Base-by-base conservation (phyloP, 805 yeast species). In the Barnettozyma vustinii region DNA sequence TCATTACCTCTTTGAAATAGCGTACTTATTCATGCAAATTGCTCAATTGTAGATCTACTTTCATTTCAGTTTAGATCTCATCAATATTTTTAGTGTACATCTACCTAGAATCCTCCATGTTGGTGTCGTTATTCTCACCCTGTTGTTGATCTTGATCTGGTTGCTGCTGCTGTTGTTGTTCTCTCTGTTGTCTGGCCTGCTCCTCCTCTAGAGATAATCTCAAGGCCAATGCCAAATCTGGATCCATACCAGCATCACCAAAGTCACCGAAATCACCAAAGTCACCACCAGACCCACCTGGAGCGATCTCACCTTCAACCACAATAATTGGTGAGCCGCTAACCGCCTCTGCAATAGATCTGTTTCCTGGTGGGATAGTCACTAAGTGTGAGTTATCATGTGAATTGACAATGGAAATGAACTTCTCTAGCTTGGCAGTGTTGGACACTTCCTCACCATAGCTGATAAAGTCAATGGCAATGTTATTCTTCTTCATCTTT, bases 121-220 rank as follows among this genome's bases (percentile, higher is more conserved):
- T 32, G 15, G 51, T 37, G 35, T 45, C 43, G 25, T 19, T 37
- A 37, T 32, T 45, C 16, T 32, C 30, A n/a, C 20, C 35, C 32
- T 21, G 35, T 43, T 44, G 42, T 27, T 36, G 21, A 25, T 43
- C 41, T 30, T 40, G 36, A 12, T 37, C 39, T 15, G 40, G 49
- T 12, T 32, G 35, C 19, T 45, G 47, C 6, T 16, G 46, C 15
- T 43, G 46, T 15, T 27, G 50, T 10, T 47, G 46, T 57, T 81
- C 83, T 63, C 91, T 78, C 56, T 87, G 96, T 63, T 89, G 97
- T 71, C 98, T 81, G 45, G 87, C 84, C 59, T 84, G 87, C 65
- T 92, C 98, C 63, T 94, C 99, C 63, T 94, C 98, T 61, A 94
- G 74, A 0, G 98, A 92, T 67, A 94, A 74, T 64, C 98, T 82